Evolutionary conservation across 192 early-diverging fungal species (phyloP).

Genomic region (Glomus cerebriforme): DNA sequence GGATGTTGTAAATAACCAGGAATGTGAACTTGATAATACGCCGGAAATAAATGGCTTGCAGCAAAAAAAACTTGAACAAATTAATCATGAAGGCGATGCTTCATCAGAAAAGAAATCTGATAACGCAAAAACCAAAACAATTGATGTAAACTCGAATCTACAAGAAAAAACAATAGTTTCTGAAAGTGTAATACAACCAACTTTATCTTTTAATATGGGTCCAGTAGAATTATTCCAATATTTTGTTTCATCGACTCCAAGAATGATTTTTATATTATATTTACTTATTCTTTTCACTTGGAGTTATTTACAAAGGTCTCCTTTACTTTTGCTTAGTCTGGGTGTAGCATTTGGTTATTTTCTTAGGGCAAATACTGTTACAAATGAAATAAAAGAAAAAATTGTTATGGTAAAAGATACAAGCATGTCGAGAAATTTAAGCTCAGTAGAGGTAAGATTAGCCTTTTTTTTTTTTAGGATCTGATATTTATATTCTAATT

Average conservation of each 20-base stretch:
- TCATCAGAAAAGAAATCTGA: background rate
- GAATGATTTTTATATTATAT: slow-evolving; percentile 8
- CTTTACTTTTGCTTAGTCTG: background rate
- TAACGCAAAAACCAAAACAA: background rate
- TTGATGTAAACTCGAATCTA: background rate
- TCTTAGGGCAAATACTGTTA: background rate
- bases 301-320: slow-evolving; percentile 18
- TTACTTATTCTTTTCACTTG: slow-evolving; percentile 3
- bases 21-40: background rate
- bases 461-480: background rate
- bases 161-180: background rate
- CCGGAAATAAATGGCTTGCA: background rate
- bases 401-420: background rate
- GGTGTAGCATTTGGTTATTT: background rate
- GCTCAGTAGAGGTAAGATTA: background rate
- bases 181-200: background rate
- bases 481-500: background rate
- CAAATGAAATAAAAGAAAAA: background rate
- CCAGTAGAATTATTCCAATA: background rate
- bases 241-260: slow-evolving; percentile 7
- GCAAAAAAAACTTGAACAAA: background rate
- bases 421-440: background rate
- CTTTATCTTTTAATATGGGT: background rate
- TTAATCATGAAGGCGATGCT: background rate
- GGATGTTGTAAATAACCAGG: background rate